Evolutionary conservation across 305 asterid genomes (phyloP), one percentile per base, ranked within the genome.

Genomic region (Coffea humblotiana): DNA sequence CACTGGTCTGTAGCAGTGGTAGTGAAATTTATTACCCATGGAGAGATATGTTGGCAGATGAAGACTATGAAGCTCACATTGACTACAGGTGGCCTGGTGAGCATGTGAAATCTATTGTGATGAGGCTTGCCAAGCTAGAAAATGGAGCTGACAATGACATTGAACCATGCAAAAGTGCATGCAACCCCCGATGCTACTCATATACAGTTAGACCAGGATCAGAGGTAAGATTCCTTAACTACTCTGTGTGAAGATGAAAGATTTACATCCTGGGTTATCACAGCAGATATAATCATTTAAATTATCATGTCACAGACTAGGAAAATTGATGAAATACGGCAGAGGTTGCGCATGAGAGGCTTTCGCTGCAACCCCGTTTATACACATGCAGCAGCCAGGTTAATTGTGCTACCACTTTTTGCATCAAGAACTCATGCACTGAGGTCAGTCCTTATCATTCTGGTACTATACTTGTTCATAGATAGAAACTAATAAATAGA

Each of bases 21-120:
- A 88, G 97, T 70, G 93, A 92, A 86, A 83, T 92, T 74, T 89
- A 84, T 84, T 87, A 87, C 72, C 93, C 97, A 10, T 90, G 97
- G 94, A 87, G 85, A 84, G 94, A 91, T 82, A 83, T 86, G 80
- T 85, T 29, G 48, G 58, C 76, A 71, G 93, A 90, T 85, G 91
- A 89, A 80, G 92, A 90, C 83, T 90, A 91, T 4, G 88, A 86
- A 82, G 84, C 88, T 80, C 94, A 89, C 83, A 83, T 88, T 66
- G 93, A 83, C 84, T 82, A 88, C 81, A 91, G 91, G 51, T 91
- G 96, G 96, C 88, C 94, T n/a, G 89, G 92, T 77, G 93, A 89
- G 79, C 83, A 89, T 49, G 89, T 88, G 75, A 87, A 84, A 82
- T 82, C 90, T 65, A 84, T 82, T 49, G 81, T 88, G 73, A 80